Evolutionary conservation across 1,284 basidiomycete species (phyloP).

Genomic region (Cutaneotrichosporon sp.): DNA sequence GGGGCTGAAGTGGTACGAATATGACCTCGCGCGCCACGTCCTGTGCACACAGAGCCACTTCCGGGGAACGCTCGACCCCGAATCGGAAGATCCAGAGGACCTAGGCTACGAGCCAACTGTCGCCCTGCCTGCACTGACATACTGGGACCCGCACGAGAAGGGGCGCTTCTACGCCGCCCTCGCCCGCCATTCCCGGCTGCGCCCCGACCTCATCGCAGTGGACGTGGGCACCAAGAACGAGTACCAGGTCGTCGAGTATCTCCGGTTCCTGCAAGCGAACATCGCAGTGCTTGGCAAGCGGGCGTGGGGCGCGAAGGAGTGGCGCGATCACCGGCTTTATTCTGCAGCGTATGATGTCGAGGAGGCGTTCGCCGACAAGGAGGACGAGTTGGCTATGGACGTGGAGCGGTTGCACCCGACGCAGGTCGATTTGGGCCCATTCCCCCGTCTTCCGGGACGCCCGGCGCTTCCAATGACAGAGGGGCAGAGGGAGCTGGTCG

Average conservation of each 20-base stretch:
- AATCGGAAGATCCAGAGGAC: too few species aligned
- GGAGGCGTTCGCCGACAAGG: conserved; percentile 57
- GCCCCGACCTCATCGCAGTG: conserved; percentile 66
- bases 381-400: conserved; percentile 56
- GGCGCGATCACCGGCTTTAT: conserved; percentile 18
- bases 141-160: conserved; percentile 65
- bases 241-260: conserved; percentile 59
- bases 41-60: too few species aligned
- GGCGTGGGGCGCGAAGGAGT: conserved; percentile 37
- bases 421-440: background rate
- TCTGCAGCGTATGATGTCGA: conserved; percentile 54
- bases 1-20: too few species aligned
- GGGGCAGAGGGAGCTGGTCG: background rate
- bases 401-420: background rate
- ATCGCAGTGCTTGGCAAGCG: background rate
- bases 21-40: too few species aligned
- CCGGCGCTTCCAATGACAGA: background rate
- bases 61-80: too few species aligned
- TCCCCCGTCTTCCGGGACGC: background rate
- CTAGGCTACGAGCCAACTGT: background rate
- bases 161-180: conserved; percentile 64
- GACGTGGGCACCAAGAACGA: conserved; percentile 59
- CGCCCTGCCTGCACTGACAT: background rate
- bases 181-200: conserved; percentile 58
- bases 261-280: conserved; percentile 51